These are phyloP conservation scores for Grigorovia transvaalensis DNA, from an alignment of 805 yeast species.

Conservation along the genomic window DNA sequence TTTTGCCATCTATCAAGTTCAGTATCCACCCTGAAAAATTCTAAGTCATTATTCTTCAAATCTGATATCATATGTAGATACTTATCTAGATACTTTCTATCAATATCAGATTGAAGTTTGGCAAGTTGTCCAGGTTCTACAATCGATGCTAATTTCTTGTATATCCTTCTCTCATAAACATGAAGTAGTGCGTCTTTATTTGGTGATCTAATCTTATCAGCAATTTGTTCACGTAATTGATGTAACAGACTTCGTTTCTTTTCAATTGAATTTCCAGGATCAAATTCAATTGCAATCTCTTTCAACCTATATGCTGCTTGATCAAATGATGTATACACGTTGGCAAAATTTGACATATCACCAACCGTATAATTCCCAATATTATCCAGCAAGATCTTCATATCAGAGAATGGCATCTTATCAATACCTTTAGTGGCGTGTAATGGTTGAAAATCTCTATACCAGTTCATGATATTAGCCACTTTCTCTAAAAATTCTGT, in stretches of 20 bases:
- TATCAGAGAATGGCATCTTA: conserved; percentile 11
- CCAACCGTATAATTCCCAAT: conserved; percentile 5
- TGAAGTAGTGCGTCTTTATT: conserved; percentile 21
- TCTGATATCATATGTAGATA: conserved; percentile 6
- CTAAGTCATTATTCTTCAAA: conserved; percentile 6
- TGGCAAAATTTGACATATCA: conserved; percentile 10
- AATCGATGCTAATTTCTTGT: conserved; percentile 7
- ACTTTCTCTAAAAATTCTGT: conserved; percentile 12
- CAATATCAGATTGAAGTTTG: conserved; percentile 4
- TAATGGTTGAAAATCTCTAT: conserved; percentile 6
- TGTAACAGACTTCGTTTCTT: conserved; percentile 10
- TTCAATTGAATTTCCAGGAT: conserved; percentile 2
- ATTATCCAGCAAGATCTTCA: conserved; percentile 12
- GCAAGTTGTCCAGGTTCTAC: conserved; percentile 1
- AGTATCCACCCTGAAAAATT: conserved; percentile 4
- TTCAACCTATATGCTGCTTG: conserved; percentile 18
- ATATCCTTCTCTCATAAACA: conserved; percentile 12
- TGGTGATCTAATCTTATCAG: conserved; percentile 9
- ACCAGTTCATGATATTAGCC: conserved; percentile 9
- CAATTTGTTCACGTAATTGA: conserved; percentile 8
- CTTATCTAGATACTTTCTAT: conserved; percentile 5
- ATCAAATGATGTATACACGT: conserved; percentile 11
- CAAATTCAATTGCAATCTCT: conserved; percentile 20
- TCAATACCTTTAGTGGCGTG: conserved; percentile 6
- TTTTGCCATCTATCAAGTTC: neutral